Percentiles rank a stretch among this genome's conserved stretches.
phyloP scores from a whole-genome alignment of 352 stramenopile genomes.

The Pythium dissotocum region DNA sequence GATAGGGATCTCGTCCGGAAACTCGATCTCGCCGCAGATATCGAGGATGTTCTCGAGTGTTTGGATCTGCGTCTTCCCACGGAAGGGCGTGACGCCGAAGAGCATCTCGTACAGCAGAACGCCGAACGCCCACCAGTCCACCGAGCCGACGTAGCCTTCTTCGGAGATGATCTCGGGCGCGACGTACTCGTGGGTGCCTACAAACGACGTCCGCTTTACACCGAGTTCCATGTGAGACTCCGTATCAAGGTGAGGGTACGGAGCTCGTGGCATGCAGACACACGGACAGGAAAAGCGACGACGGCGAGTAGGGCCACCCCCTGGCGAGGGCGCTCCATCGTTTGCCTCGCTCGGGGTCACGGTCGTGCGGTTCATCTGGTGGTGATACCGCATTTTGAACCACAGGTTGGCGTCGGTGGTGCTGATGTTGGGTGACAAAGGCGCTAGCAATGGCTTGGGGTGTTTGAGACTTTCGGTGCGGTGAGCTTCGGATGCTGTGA shows the following conservation, averaged over 20 bases:
- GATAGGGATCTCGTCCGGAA: conserved; percentile 56
- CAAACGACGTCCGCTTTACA: conserved; percentile 49
- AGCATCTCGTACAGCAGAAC: conserved; percentile 71
- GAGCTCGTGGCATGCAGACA: conserved; percentile 21
- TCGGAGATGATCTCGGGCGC: conserved; percentile 62
- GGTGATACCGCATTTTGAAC: conserved; percentile 23
- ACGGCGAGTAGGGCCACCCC: background rate
- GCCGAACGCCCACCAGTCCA: conserved; percentile 71
- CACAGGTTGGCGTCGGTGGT: conserved; percentile 24
- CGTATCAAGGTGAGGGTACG: conserved; percentile 50
- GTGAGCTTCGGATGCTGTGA: conserved; percentile 3
- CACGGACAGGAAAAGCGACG: conserved; percentile 29
- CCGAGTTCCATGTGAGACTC: conserved; percentile 47
- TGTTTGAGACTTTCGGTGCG: background rate
- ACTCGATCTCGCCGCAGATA: conserved; percentile 48
- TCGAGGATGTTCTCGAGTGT: conserved; percentile 57
- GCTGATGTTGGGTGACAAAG: conserved; percentile 26
- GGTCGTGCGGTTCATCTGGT: conserved; percentile 10
- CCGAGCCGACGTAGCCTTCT: conserved; percentile 58
- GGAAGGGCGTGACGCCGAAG: conserved; percentile 51
- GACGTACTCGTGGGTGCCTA: conserved; percentile 68
- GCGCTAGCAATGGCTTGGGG: conserved; percentile 1
- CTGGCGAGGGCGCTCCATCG: background rate
- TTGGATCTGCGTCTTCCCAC: conserved; percentile 40
- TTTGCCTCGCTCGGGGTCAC: conserved; percentile 3